Base-by-base conservation (phyloP, 2,329 filamentous ascomycete genomes). In the Dissoconium aciculare region DNA sequence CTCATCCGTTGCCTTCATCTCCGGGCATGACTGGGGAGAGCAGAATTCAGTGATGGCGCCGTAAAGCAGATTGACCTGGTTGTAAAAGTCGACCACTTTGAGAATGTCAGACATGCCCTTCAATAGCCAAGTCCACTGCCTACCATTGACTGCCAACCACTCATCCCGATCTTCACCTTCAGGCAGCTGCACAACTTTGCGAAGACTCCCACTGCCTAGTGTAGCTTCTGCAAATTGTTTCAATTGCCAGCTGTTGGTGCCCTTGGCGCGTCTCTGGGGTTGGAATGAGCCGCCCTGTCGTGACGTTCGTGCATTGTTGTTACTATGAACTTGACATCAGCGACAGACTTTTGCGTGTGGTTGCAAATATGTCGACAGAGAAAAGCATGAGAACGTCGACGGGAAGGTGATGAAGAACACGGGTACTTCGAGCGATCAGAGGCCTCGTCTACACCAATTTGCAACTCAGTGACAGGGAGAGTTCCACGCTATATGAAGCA, bases 1-100 rank as follows among this genome's bases (percentile, higher is more conserved):
- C 78, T 98, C 89, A 61, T 98, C 91, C 6, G 89, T 98, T n/a
- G 89, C 89, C 60, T 98, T 98, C 89, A 98, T 98, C 62, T 95
- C 89, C 1, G 89, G 89, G 56, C 89, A 98, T 42, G 84, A 84
- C 54, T 89, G 79, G 17, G 89, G 87, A 15, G 89, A 95, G 66
- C 89, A 98, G 60, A 98, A 98, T 55, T 98, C 89, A 37, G 89
- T 98, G 54, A 98, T 98, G 43, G 89, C 89, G 36, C 91, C 91
- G 56, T 98, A 98, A 36, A 98, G 76, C 19, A 98, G 71, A 61
- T 98, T 98, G 66, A 98, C 92, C 60, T 98, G 89, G 64, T 98
- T 98, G 72, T 98, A 98, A 60, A 98, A 98, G 60, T 98, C 89
- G 63, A 98, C 89, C 64, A 98, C 85, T 93, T 45, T 16, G n/a